A percentile compares a stretch with the other conserved stretches of the same genome.
Conservation (phyloP, 1,284 basidiomycete genomes). For the Cystobasidium sp. region DNA sequence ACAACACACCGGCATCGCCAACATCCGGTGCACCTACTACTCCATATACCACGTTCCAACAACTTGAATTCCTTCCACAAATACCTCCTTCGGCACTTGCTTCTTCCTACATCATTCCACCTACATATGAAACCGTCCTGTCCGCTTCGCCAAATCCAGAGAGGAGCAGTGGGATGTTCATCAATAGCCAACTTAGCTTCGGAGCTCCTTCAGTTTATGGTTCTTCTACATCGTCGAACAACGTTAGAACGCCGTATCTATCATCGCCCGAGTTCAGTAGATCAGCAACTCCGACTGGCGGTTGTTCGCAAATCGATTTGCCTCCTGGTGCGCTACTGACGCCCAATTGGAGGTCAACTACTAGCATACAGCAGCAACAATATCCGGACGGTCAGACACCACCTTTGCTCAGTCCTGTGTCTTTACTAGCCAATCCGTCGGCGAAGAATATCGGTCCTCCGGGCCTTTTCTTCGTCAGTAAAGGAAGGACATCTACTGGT, state of each 20-base stretch:
- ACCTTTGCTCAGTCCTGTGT: conserved; percentile 73
- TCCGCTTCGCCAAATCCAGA: conserved; percentile 23
- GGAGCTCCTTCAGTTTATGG: neutral
- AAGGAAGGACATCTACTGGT: conserved; percentile 78
- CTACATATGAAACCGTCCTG: conserved; percentile 75
- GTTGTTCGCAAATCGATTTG: neutral
- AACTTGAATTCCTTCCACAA: conserved; percentile 75
- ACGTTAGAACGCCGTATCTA: neutral
- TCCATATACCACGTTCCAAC: conserved; percentile 85
- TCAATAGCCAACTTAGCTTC: neutral
- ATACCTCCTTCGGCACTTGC: conserved; percentile 82
- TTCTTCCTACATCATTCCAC: conserved; percentile 83
- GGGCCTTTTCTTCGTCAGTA: conserved; percentile 80
- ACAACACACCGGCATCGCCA: neutral
- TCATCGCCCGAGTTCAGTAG: conserved; percentile 3
- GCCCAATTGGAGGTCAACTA: neutral
- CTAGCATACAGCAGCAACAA: conserved; percentile 53
- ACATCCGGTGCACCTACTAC: neutral
- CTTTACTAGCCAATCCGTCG: conserved; percentile 72
- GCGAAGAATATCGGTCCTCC: conserved; percentile 76
- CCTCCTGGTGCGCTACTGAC: neutral
- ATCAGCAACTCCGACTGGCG: conserved; percentile 28
- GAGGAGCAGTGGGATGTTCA: neutral
- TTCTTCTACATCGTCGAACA: too few relatives aligned
- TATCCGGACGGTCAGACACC: conserved; percentile 57